phyloP scores from a whole-genome alignment of 169 alveolate genomes.

The Neospora caninum region DNA sequence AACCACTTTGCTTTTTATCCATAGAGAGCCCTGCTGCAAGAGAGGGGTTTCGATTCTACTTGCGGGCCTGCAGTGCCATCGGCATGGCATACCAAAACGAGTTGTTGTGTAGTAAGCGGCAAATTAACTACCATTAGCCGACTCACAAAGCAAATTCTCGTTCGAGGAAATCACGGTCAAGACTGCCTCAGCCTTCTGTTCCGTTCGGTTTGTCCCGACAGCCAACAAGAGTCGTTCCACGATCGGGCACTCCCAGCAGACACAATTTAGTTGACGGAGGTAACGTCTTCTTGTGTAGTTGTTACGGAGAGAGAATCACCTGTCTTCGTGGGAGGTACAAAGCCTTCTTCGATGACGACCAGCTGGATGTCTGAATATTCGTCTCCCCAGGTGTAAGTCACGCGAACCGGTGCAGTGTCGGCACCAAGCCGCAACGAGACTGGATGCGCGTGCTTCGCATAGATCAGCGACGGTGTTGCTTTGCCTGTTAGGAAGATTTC shows the following conservation, averaged over 20 bases:
- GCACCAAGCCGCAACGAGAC: not conserved
- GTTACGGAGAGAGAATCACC: not conserved
- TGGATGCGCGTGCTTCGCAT: not conserved
- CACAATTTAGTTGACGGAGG: not conserved
- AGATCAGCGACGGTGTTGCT: not conserved
- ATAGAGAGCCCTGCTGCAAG: too few relatives aligned
- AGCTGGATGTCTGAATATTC: conserved; percentile 21
- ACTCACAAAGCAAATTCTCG: too few relatives aligned
- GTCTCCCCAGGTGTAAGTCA: conserved; percentile 30
- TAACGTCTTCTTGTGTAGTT: not conserved
- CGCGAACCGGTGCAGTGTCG: not conserved
- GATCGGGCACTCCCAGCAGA: not conserved
- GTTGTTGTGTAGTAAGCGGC: not conserved
- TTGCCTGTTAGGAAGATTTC: not conserved
- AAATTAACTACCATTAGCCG: not conserved
- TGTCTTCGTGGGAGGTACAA: not conserved
- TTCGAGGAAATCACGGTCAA: too few relatives aligned
- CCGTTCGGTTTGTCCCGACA: too few relatives aligned
- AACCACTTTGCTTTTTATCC: too few relatives aligned
- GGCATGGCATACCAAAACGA: not conserved
- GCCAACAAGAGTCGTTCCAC: too few relatives aligned
- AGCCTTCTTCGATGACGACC: not conserved
- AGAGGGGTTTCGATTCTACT: too few relatives aligned
- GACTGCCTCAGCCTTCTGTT: too few relatives aligned
- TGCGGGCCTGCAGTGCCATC: too few relatives aligned